These are phyloP conservation scores for Davidsoniella neocaledoniae DNA, from an alignment of 2,329 filamentous ascomycete species.

Conservation along the genomic window DNA sequence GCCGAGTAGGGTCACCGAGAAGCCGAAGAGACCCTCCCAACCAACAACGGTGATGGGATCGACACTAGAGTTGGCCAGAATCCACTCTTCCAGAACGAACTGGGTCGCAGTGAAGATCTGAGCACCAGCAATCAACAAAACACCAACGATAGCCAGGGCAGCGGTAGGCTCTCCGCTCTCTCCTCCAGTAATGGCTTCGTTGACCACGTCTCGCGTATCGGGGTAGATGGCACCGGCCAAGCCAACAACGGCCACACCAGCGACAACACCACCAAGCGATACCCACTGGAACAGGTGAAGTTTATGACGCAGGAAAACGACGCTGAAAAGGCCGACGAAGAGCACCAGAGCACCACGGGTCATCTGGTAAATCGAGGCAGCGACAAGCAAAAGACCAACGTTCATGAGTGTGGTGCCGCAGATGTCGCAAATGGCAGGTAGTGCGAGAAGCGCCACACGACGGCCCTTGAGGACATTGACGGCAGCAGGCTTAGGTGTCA, in stretches of 20 bases:
- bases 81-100: conserved; percentile 90
- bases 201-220: conserved; percentile 27
- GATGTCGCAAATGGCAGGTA: conserved; percentile 88
- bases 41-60: conserved; percentile 84
- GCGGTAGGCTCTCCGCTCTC: conserved; percentile 22
- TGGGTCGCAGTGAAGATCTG: conserved; percentile 96
- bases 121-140: conserved; percentile 78
- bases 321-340: conserved; percentile 90
- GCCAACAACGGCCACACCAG: conserved; percentile 78
- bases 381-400: conserved; percentile 80
- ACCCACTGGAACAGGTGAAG: conserved; percentile 85
- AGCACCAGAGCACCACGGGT: conserved; percentile 85
- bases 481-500: conserved; percentile 31
- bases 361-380: conserved; percentile 97
- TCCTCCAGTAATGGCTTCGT: conserved; percentile 19
- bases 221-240: conserved; percentile 71
- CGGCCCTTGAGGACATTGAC: conserved; percentile 50
- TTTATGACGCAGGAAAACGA: conserved; percentile 68
- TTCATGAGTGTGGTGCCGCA: conserved; percentile 96
- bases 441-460: conserved; percentile 56
- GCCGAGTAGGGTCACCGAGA: conserved; percentile 56
- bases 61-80: conserved; percentile 47
- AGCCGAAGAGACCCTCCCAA: conserved; percentile 91
- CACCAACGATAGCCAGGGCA: conserved; percentile 57
- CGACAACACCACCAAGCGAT: conserved; percentile 69